Conservation (phyloP, 2,329 filamentous ascomycete genomes). For the Nakataea oryzae region DNA sequence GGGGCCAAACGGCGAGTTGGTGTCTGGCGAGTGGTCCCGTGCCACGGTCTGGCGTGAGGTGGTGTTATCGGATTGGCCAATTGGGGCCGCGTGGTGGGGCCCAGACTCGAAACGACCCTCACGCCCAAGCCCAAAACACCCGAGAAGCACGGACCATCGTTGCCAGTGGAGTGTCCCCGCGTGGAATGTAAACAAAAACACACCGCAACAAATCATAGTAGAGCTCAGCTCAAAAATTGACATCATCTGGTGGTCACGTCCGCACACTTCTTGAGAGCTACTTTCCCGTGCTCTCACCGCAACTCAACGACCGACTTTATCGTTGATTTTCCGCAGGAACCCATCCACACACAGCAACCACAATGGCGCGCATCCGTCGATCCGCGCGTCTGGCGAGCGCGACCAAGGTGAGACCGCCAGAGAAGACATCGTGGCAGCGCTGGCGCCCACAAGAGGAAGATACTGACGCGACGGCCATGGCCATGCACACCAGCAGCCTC, state of each 20-base stretch:
- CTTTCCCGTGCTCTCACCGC: background rate
- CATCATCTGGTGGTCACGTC: background rate
- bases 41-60: background rate
- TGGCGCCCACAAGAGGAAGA: slow-evolving; percentile 4
- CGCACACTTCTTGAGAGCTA: background rate
- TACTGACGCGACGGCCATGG: slow-evolving; percentile 5
- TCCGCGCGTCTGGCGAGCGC: slow-evolving; percentile 31
- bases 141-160: background rate
- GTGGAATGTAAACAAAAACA: background rate
- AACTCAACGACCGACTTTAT: background rate
- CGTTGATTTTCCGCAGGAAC: background rate
- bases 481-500: slow-evolving; percentile 10
- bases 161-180: background rate
- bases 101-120: background rate
- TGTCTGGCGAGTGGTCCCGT: background rate
- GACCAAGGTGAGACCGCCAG: slow-evolving; percentile 21
- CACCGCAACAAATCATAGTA: background rate
- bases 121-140: background rate
- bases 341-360: background rate
- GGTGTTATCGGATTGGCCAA: background rate
- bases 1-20: background rate
- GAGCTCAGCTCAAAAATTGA: background rate
- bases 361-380: slow-evolving; percentile 18
- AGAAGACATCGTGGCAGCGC: background rate
- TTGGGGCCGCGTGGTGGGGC: background rate